These are phyloP conservation scores for Lentinula detonsa DNA, from an alignment of 768 basidiomycete species.

Conservation along the genomic window DNA sequence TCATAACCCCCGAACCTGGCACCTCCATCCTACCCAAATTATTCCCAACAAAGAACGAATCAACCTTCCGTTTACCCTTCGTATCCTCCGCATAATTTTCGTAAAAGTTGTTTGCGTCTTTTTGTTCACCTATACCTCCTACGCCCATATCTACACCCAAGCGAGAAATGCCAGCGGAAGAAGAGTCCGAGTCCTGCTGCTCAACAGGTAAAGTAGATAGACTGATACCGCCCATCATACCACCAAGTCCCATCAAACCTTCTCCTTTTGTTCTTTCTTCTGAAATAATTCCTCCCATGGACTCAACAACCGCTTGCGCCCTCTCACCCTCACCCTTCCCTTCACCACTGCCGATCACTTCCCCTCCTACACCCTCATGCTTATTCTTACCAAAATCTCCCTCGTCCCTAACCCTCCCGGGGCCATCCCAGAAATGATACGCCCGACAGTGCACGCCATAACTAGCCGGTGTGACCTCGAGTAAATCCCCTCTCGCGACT, in stretches of 20 bases:
- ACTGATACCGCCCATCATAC: too few relatives aligned
- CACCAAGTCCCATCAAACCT: too few relatives aligned
- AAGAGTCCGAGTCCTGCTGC: too few relatives aligned
- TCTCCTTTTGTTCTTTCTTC: too few relatives aligned
- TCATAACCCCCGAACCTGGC: neutral
- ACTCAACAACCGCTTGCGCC: too few relatives aligned
- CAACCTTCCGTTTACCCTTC: conserved; percentile 47
- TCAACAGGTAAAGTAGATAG: too few relatives aligned
- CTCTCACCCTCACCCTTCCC: neutral
- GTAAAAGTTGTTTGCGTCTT: conserved; percentile 77
- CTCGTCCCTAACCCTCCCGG: conserved; percentile 47
- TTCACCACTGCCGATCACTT: conserved; percentile 21
- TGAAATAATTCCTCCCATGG: too few relatives aligned
- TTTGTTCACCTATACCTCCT: conserved; percentile 14
- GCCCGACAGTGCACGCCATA: conserved; percentile 89
- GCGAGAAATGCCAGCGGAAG: too few relatives aligned
- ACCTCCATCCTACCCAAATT: too few relatives aligned
- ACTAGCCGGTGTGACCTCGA: conserved; percentile 86
- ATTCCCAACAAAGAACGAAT: neutral
- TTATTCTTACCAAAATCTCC: conserved; percentile 3
- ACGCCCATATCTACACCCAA: too few relatives aligned
- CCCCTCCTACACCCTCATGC: neutral
- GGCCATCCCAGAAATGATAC: conserved; percentile 90
- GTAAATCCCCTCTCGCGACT: conserved; percentile 92
- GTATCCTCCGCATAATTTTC: conserved; percentile 84